phyloP scores from a whole-genome alignment of 805 yeast species.

The Candida boleticola region DNA sequence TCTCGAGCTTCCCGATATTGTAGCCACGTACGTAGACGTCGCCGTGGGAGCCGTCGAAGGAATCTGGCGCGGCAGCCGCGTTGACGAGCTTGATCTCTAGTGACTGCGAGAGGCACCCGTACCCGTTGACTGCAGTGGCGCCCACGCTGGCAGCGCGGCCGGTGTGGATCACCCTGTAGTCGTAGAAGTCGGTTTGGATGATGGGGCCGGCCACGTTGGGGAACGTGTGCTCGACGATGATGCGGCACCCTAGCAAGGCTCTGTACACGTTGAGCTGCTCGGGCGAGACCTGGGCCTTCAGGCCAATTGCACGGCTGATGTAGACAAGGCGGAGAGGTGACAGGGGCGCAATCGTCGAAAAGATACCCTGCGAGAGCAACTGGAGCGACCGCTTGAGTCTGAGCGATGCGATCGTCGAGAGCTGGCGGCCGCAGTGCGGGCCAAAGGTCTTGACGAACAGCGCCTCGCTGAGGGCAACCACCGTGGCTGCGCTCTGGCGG shows the following conservation, averaged over 20 bases:
- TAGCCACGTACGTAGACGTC: slow-evolving; percentile 61
- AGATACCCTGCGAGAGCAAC: slow-evolving; percentile 46
- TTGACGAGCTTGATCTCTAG: slow-evolving; percentile 56
- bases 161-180: slow-evolving; percentile 48
- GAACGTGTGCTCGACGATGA: slow-evolving; percentile 49
- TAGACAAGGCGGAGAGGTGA: slow-evolving; percentile 44
- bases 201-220: slow-evolving; percentile 56
- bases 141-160: neutral
- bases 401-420: neutral
- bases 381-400: slow-evolving; percentile 33
- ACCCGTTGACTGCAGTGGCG: slow-evolving; percentile 29
- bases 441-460: slow-evolving; percentile 15
- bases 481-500: slow-evolving; percentile 21
- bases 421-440: neutral
- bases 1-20: slow-evolving; percentile 50
- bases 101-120: slow-evolving; percentile 60
- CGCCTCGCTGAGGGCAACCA: slow-evolving; percentile 26
- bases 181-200: slow-evolving; percentile 57
- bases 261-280: slow-evolving; percentile 39
- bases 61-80: slow-evolving; percentile 12
- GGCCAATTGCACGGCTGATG: slow-evolving; percentile 26
- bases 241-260: slow-evolving; percentile 46
- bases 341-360: neutral
- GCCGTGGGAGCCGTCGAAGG: slow-evolving; percentile 44
- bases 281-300: slow-evolving; percentile 16